Base-by-base conservation (phyloP, 2,329 filamentous ascomycete species). In the Colletotrichum salicis region DNA sequence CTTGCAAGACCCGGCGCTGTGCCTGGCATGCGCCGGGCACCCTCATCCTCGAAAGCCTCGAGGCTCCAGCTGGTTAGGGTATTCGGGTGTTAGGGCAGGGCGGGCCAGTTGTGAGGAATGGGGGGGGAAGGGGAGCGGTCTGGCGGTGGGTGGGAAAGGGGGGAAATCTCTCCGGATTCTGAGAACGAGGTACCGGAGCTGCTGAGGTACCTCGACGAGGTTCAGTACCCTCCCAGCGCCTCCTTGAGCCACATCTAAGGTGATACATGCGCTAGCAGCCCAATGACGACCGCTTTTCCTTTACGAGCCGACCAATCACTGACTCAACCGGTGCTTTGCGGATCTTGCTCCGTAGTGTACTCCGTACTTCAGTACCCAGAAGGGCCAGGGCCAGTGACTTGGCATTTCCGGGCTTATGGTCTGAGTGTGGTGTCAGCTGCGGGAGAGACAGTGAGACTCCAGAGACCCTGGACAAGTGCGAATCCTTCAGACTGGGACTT, bases 391-490 rank as follows among this genome's bases (percentile, higher is more conserved):
- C n/a, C 31, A 19, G 55, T 29, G 24, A 33, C 67, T 70, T 70
- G 62, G 67, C 62, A 66, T 41, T 60, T 66, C 67, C 67, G 67
- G 29, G 62, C 45, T 56, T 70, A 27, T 60, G 67, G 67, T 70
- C 62, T 59, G 33, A 64, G 62, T 62, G 24, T 57, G 52, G n/a
- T 66, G 51, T 63, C 29, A 58, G 56, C 48, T 10, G 55, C 62
- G 62, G 67, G 33, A 60, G 45, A 60, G 55, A 45, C 52, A 62
- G 24, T 48, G 45, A 60, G 55, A 45, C 52, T 31, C 37, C 51
- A 45, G 35, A 59, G 24, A 52, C 55, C 61, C 62, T 58, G 33
- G 55, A 33, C 29, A 22, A 37, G 22, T 24, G 55, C 27, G 37
- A 68, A 68, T 68, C 59, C 65, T 68, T 57, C 51, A 29, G 51